Conservation (phyloP, 176 grass and related monocot species). For the Aegilops sharonensis region DNA sequence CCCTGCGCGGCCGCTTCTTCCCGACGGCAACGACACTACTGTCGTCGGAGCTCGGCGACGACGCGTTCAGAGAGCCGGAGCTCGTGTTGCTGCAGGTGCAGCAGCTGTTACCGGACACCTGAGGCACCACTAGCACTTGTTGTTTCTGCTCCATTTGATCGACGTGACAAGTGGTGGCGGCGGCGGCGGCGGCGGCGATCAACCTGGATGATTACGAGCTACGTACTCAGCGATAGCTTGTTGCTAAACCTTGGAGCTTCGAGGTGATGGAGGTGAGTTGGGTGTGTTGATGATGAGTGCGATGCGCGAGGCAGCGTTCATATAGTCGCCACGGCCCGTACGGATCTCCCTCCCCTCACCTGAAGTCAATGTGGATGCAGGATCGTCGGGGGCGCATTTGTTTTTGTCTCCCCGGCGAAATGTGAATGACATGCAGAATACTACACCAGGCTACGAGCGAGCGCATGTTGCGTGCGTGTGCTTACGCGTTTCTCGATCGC, state of each 20-base stretch:
- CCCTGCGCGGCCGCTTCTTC: conserved; percentile 66
- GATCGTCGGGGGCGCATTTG: background rate
- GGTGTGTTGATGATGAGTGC: background rate
- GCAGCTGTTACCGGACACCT: conserved; percentile 2
- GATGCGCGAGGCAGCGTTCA: conserved; percentile 15
- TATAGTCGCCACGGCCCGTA: background rate
- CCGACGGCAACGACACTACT: background rate
- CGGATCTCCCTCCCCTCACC: background rate
- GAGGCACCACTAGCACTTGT: background rate
- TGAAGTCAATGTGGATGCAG: conserved; percentile 35
- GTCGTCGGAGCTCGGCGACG: conserved; percentile 36
- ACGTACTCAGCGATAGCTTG: background rate
- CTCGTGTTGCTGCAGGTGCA: conserved; percentile 25
- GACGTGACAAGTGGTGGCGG: background rate
- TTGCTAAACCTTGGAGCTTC: background rate
- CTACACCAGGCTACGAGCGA: background rate
- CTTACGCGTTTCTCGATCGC: conserved; percentile 32
- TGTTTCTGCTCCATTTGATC: conserved; percentile 31
- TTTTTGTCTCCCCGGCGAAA: conserved; percentile 3
- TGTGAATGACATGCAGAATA: conserved; percentile 41
- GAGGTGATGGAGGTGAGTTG: background rate
- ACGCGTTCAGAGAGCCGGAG: conserved; percentile 37
- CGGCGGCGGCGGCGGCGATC: background rate
- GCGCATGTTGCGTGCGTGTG: background rate
- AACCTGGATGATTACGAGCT: background rate